Base-by-base conservation (phyloP, 768 basidiomycete species). In the Termitomyces sp. region DNA sequence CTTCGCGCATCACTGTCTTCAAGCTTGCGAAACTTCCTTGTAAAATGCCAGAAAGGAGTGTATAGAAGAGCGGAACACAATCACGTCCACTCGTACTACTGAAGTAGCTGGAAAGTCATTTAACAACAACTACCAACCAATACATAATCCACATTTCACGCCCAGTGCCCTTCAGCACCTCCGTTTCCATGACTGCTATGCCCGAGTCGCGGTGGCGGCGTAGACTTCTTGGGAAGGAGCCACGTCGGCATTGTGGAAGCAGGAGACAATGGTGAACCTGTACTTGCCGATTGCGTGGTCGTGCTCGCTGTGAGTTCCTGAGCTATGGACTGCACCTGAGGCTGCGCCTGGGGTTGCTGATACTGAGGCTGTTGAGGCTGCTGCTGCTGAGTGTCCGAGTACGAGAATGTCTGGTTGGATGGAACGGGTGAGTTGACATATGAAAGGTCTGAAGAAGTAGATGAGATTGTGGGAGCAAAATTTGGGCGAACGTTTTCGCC, bases 181-280 rank as follows among this genome's bases (percentile, higher is more conserved):
- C 16, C 37, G 18, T 46, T 37, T 27, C 58, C 61, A 45, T 34
- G 45, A 31, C 44, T 48, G 20, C 58, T 53, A 16, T 57, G 45
- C 11, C 50, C 54, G 33, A 59, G 52, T 37, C 57, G 52, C 12
- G 63, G 63, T 7, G 61, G 58, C 8, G 62, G 53, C 34, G 63
- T 58, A 45, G 27, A 56, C 61, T 75, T 77, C 74, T 77, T 80
- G 15, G 78, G 79, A 31, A 81, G 60, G 1, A 80, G 75, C 79
- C 79, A 81, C 41, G 78, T 70, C 12, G 79, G 79, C n/a, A 68
- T 71, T 49, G 67, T 51, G 24, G 54, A 53, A 41, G 39, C 33
- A 12, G 54, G 1, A 9, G 42, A 24, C 18, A 41, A 34, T 2
- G 46, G 18, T 30, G 33, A 39, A 15, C 37, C 47, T 15, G n/a